Evolutionary conservation across 768 basidiomycete species (phyloP), one percentile per base, ranked within the genome.

Genomic region (Russula sp.): DNA sequence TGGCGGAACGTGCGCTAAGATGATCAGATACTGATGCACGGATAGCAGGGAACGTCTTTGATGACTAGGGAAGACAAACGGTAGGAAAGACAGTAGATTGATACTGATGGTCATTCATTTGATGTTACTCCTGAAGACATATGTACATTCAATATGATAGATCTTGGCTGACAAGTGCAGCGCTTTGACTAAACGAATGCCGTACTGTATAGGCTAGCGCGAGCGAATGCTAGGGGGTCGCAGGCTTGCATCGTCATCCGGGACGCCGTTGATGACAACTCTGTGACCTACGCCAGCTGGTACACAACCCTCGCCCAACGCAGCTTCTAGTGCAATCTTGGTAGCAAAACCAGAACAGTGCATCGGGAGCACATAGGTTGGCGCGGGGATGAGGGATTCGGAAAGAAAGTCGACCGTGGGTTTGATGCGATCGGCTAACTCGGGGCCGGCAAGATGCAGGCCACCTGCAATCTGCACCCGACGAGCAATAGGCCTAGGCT

Each of bases 341-440:
- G 81, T 80, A n/a, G 79, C 77, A 69, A 92, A 89, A 5, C 90
- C 90, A 3, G 87, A 83, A 67, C 91, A 93, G 70, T 93, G 92
- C 84, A 93, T 87, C 0, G 90, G 91, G 0, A 93, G 76, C 49
- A 93, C 72, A 65, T 86, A 92, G 1, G 77, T 78, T 1, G 88
- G 89, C 0, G 82, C 71, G 11, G 90, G 88, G 7, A 74, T 70
- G 35, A 92, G 73, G 56, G 78, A 68, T n/a, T 77, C 73, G 0
- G 85, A 79, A 38, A 93, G 73, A 71, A 89, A 92, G 13, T 85
- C 72, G 55, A 92, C 81, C 0, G 92, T 93, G 10, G 81, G 81
- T 1, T 76, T 76, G 57, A 92, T 83, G 50, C 88, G 84, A 25
- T 78, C 73, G 10, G 75, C 75, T 18, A 84, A 77, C 62, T 90